A percentile compares a stretch with the other conserved stretches of the same genome.
Conservation (phyloP, 805 yeast species). For the Saturnispora mendoncae region DNA sequence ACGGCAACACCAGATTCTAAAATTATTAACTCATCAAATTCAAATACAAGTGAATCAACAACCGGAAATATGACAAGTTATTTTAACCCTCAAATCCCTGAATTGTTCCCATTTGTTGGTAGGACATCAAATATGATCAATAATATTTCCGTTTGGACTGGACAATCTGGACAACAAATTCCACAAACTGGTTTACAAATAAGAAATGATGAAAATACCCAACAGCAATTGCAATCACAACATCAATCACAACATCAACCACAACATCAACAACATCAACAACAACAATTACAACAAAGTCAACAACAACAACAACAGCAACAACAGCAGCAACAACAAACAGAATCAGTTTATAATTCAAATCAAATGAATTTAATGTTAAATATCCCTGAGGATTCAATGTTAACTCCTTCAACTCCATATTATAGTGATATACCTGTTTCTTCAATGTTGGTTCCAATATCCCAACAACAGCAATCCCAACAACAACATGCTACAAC, state of each 20-base stretch:
- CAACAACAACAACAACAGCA: too few relatives aligned
- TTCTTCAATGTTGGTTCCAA: background rate
- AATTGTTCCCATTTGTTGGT: constrained; percentile 31
- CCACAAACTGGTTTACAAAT: constrained; percentile 30
- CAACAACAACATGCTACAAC: background rate
- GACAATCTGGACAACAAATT: constrained; percentile 35
- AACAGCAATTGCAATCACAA: background rate
- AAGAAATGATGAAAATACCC: constrained; percentile 14
- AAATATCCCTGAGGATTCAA: background rate
- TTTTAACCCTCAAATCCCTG: constrained; percentile 16
- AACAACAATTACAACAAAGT: too few relatives aligned
- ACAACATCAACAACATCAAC: background rate
- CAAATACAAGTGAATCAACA: constrained; percentile 7
- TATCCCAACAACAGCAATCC: background rate
- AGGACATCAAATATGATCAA: constrained; percentile 53
- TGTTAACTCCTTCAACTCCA: constrained; percentile 5
- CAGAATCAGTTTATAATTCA: background rate
- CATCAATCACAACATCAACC: background rate
- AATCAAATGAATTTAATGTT: constrained; percentile 1
- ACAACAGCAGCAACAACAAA: background rate
- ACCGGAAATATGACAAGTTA: constrained; percentile 4
- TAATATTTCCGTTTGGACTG: constrained; percentile 55
- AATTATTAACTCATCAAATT: background rate
- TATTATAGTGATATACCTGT: constrained; percentile 3
- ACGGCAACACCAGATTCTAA: background rate